Evolutionary conservation across 2,329 filamentous ascomycete genomes (phyloP), one percentile per base, ranked within the genome.

Genomic region (Monosporascus sp.): DNA sequence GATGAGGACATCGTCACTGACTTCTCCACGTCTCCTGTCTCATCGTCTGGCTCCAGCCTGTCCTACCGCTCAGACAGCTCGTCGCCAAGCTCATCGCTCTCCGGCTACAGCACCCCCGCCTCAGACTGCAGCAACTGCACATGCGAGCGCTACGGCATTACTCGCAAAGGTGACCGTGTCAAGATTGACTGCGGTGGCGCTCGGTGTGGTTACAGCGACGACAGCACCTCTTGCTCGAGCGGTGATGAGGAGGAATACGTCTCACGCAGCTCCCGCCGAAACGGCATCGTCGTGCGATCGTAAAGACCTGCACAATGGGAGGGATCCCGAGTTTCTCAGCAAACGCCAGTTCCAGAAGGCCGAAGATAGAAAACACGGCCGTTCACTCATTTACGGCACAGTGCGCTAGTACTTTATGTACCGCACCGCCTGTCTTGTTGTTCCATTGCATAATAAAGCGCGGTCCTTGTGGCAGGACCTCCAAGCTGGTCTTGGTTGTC

Each of bases 101-200:
- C 87, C 52, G 88, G 86, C 64, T 92, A 90, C 72, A 91, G 90
- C 79, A 89, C 86, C 57, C 88, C 88, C 58, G 81, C 80, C 73
- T 91, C 88, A 50, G 88, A 88, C 66, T 85, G 84, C 75, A 86
- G 82, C 67, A 82, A 81, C 71, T 97, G 94, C 84, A 91, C 87
- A 60, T 97, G 93, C 77, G 91, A 97, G 74, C 90, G 92, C 76
- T 97, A 94, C 78, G 93, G 92, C 65, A 96, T 97, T 79, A 97
- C 92, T 60, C 89, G 91, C 76, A 86, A 87, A 72, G 91, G 92
- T 69, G 88, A 95, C 73, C 87, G 92, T 67, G 88, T 97, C 82
- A 94, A 93, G 83, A 85, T 97, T 72, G 92, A 97, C 83, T 97
- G 93, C 69, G 91, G 91, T 64, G 93, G 93, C 63, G 79, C 85